Conservation (phyloP, 2,329 filamentous ascomycete genomes). For the Sporothrix dimorphospora region DNA sequence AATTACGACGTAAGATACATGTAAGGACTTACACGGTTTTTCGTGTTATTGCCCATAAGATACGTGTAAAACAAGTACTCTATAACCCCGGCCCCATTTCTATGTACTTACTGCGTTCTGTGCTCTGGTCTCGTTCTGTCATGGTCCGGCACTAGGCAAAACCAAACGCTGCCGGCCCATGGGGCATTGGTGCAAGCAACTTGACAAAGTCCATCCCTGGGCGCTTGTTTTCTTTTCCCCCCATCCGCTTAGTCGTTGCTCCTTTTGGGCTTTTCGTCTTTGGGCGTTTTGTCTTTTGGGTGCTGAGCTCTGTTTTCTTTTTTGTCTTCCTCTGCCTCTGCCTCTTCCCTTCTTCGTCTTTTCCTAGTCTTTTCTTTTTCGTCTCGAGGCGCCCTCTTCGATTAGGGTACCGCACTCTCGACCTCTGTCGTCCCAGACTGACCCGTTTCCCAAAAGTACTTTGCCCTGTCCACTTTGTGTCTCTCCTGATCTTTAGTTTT, state of each 20-base stretch:
- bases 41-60: not conserved
- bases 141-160: conserved; percentile 12
- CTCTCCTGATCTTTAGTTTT: not conserved
- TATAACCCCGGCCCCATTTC: not conserved
- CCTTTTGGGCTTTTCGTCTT: not conserved
- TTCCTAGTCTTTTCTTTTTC: not conserved
- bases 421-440: not conserved
- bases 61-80: not conserved
- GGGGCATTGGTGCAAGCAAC: not conserved
- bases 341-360: not conserved
- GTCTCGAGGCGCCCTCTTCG: not conserved
- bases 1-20: too few species aligned
- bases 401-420: not conserved
- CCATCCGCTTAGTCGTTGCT: not conserved
- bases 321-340: not conserved
- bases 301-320: not conserved
- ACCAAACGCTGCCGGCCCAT: not conserved
- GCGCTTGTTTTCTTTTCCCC: conserved; percentile 6
- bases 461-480: not conserved
- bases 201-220: not conserved
- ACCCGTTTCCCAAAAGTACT: not conserved
- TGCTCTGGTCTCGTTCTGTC: not conserved
- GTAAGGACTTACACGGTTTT: conserved; percentile 11
- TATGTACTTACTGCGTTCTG: not conserved
- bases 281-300: not conserved